Evolutionary conservation across 2,329 filamentous ascomycete genomes (phyloP).

Genomic region (Claviceps sp.): DNA sequence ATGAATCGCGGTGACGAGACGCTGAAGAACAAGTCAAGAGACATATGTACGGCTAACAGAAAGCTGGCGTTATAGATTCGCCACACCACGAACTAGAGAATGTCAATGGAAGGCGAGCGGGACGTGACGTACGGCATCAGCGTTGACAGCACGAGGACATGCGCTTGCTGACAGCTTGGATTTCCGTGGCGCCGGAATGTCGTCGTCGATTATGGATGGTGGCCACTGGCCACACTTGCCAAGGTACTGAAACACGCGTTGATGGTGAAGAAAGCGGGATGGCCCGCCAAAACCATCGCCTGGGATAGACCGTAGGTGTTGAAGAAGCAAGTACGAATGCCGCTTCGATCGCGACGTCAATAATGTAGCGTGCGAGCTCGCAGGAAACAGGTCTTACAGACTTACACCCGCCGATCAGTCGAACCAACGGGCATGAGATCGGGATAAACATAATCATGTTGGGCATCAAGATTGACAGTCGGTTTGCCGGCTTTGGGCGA

Average conservation of each 20-base stretch:
- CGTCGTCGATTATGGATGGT: background rate
- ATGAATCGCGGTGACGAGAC: background rate
- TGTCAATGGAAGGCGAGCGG: no score
- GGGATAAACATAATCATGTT: slow-evolving; percentile 1
- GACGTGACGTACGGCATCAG: background rate
- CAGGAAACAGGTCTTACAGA: background rate
- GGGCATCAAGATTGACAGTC: background rate
- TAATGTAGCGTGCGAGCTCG: background rate
- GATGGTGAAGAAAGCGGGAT: background rate
- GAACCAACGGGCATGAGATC: background rate
- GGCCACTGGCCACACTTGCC: background rate
- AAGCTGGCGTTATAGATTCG: background rate
- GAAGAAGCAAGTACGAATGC: background rate
- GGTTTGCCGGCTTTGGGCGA: background rate
- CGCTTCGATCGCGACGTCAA: no score
- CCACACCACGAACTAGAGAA: background rate
- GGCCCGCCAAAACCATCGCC: background rate
- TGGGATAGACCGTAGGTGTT: background rate
- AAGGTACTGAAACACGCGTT: background rate
- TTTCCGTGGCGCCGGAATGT: background rate
- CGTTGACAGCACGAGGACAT: background rate
- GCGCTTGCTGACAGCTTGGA: background rate
- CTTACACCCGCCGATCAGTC: background rate
- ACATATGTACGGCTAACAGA: background rate
- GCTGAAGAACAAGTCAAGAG: background rate